Evolutionary conservation across 2,329 filamentous ascomycete genomes (phyloP).

Genomic region (Celoporthe dispersa): DNA sequence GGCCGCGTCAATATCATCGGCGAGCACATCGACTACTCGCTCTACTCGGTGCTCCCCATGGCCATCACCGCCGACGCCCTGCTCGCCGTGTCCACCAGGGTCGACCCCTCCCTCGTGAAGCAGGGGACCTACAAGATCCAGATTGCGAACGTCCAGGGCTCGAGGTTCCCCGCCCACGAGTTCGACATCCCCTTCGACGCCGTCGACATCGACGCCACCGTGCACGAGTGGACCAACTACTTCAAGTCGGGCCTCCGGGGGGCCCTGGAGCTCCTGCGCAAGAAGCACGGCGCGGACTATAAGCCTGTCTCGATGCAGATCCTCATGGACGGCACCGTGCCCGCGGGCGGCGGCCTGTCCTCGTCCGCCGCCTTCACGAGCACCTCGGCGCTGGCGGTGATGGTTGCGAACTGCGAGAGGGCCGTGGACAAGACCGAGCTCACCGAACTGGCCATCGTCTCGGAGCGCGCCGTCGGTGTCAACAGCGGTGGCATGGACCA

Average conservation of each 20-base stretch:
- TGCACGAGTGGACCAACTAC: conserved; percentile 97
- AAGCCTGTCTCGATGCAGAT: conserved; percentile 81
- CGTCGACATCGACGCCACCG: conserved; percentile 81
- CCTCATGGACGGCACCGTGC: conserved; percentile 88
- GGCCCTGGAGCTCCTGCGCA: conserved; percentile 76
- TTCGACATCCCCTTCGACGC: conserved; percentile 71
- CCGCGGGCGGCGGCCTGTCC: conserved; percentile 87
- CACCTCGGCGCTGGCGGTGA: conserved; percentile 83
- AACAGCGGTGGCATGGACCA: conserved; percentile 99
- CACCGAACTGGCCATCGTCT: conserved; percentile 91
- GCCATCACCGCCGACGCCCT: conserved; percentile 91
- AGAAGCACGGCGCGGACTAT: conserved; percentile 64
- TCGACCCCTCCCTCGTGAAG: conserved; percentile 51
- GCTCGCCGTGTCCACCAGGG: conserved; percentile 69
- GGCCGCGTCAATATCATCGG: conserved; percentile 98
- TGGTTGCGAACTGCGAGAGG: conserved; percentile 80
- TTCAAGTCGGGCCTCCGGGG: conserved; percentile 91
- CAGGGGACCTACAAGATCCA: conserved; percentile 67
- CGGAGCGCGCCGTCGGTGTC: conserved; percentile 90
- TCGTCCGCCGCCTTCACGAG: conserved; percentile 95
- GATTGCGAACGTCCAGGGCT: conserved; percentile 77
- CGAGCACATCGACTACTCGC: conserved; percentile 98
- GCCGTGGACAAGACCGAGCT: conserved; percentile 88
- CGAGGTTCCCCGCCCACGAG: conserved; percentile 75
- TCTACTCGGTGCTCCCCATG: conserved; percentile 95